Base-by-base conservation (phyloP, 352 stramenopile genomes). In the Achlya hypogyna region DNA sequence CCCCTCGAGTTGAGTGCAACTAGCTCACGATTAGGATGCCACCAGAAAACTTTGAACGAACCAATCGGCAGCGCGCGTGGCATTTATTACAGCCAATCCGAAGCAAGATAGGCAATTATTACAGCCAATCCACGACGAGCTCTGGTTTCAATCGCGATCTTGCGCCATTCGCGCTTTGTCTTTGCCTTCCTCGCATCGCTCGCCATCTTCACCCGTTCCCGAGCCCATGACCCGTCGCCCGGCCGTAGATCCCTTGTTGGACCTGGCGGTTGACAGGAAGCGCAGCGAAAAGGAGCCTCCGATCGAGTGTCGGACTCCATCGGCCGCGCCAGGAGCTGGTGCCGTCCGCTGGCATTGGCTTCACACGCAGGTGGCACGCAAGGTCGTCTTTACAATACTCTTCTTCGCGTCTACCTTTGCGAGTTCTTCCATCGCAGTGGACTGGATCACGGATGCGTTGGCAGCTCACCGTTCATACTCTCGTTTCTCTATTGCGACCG, bases 401-500 rank as follows among this genome's bases (percentile, higher is more conserved):
- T 45, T 45, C 6, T 45, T 10, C 38, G 12, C n/a, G 2, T 45
- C 38, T 3, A 45, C 38, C 38, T 45, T 45, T 18, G 14, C n/a
- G 38, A 45, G 38, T 18, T 45, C 38, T 3, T 45, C 38, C 12
- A 45, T 45, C 25, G 31, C 29, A 9, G 22, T 18, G 22, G 29
- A 22, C 18, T 64, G 54, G 54, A 51, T 64, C 35, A 51, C 54
- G 4, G 35, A 64, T n/a, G 35, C 34, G 3, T 51, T 51, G 25
- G n/a, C 18, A 23, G 54, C 34, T 12, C 35, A 20, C 16, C 51
- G 35, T 53, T 38, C 22, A 34, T 9, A 25, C 32, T n/a, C 16
- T n/a, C n/a, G n/a, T n/a, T 64, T 64, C 23, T 52, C 54, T 20
- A 16, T 64, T 16, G 54, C n/a, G 4, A 16, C 9, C 12, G 54